A percentile compares a stretch with the other conserved stretches of the same genome.
Conservation (phyloP, 1,284 basidiomycete genomes). For the Moesziomyces parantarcticus region DNA sequence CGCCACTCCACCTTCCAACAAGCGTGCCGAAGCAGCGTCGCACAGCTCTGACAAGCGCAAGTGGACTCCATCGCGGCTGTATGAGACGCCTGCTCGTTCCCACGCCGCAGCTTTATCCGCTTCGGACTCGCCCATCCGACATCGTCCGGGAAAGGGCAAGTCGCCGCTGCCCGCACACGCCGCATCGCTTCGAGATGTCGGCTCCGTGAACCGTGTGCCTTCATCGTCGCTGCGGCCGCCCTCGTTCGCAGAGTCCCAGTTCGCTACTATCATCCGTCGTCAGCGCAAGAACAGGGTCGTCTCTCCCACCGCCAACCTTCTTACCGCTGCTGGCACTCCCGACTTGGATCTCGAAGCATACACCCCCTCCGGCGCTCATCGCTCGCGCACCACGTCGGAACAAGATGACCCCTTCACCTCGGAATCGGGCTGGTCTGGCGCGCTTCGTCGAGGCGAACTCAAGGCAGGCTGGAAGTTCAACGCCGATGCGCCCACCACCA, state of each 20-base stretch:
- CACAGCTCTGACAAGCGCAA: too few relatives aligned
- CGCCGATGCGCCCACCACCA: constrained; percentile 15
- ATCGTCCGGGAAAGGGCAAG: constrained; percentile 22
- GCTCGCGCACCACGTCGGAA: not conserved
- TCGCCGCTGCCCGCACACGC: not conserved
- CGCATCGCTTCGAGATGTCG: not conserved
- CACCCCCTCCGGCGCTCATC: constrained; percentile 1
- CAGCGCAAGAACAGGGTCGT: constrained; percentile 52
- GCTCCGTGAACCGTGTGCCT: not conserved
- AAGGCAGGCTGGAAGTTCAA: constrained; percentile 11
- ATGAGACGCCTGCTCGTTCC: too few relatives aligned
- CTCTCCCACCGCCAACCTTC: constrained; percentile 35
- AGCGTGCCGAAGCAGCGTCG: too few relatives aligned
- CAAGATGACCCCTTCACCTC: constrained; percentile 14
- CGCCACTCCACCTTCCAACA: too few relatives aligned
- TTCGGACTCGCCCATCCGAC: constrained; percentile 24
- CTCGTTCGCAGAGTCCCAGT: constrained; percentile 54
- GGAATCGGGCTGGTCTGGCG: constrained; percentile 20
- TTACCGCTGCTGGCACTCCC: constrained; percentile 12
- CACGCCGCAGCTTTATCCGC: not conserved
- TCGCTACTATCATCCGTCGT: constrained; percentile 56
- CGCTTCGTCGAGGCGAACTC: constrained; percentile 32
- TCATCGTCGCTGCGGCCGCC: constrained; percentile 29
- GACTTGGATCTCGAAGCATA: constrained; percentile 34
- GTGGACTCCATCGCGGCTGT: too few relatives aligned